Evolutionary conservation across 352 stramenopile species (phyloP).

Genomic region (Phytophthora meadii): DNA sequence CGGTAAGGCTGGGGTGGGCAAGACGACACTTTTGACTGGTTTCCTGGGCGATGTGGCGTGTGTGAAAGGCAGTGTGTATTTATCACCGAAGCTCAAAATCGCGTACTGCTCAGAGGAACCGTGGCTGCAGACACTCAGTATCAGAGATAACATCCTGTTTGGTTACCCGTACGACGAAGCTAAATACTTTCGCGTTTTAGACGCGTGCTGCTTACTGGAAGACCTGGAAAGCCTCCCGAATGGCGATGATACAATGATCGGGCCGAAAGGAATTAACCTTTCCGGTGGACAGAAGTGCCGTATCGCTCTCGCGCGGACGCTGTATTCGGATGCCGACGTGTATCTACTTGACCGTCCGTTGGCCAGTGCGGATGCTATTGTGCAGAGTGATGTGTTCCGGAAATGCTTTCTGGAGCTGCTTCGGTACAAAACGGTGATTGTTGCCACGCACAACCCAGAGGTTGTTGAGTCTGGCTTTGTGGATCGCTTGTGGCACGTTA

Average conservation of each 20-base stretch:
- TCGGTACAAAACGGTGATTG: conserved; percentile 65
- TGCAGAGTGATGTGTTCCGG: conserved; percentile 54
- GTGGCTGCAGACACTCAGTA: conserved; percentile 95
- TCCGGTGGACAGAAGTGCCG: conserved; percentile 45
- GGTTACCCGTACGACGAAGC: conserved; percentile 56
- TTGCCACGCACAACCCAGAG: conserved; percentile 93
- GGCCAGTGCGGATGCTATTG: conserved; percentile 40
- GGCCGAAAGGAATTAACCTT: conserved; percentile 39
- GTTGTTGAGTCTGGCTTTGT: conserved; percentile 50
- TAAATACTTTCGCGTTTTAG: conserved; percentile 55
- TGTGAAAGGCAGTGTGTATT: conserved; percentile 34
- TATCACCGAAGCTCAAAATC: conserved; percentile 40
- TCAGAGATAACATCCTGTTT: conserved; percentile 96
- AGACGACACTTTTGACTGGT: conserved; percentile 45
- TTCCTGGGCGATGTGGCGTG: conserved; percentile 45
- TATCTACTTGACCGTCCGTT: conserved; percentile 49
- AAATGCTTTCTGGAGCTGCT: conserved; percentile 50
- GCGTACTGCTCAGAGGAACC: conserved; percentile 87
- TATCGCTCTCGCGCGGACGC: conserved; percentile 45
- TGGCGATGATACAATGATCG: conserved; percentile 45
- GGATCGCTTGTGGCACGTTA: conserved; percentile 41
- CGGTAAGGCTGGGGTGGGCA: conserved; percentile 46
- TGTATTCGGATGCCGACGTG: conserved; percentile 48
- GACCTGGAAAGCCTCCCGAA: conserved; percentile 47
- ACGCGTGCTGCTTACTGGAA: conserved; percentile 55